Conservation (phyloP, 2,329 filamentous ascomycete genomes). For the Trichophaea hybrida region DNA sequence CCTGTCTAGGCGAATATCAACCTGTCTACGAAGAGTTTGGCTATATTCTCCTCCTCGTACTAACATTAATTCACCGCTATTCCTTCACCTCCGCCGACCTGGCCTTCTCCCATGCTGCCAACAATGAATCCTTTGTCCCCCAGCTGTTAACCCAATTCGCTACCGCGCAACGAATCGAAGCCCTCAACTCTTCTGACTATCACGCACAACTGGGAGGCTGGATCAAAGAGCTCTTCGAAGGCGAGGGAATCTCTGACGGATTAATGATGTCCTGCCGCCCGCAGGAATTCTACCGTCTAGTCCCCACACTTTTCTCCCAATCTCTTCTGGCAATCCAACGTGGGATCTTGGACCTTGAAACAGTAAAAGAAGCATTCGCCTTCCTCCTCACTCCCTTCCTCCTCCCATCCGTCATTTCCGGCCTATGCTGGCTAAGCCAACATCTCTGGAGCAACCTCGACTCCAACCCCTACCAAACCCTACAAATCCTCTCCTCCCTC, state of each 20-base stretch:
- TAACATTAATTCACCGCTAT: slow-evolving; percentile 65
- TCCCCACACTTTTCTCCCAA: slow-evolving; percentile 62
- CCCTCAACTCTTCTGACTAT: slow-evolving; percentile 49
- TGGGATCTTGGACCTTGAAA: slow-evolving; percentile 51
- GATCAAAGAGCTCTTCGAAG: slow-evolving; percentile 65
- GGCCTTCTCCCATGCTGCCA: slow-evolving; percentile 48
- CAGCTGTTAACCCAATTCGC: slow-evolving; percentile 38
- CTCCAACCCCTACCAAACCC: slow-evolving; percentile 54
- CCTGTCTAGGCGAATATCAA: slow-evolving; percentile 52
- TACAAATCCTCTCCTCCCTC: slow-evolving; percentile 52
- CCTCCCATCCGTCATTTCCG: slow-evolving; percentile 61
- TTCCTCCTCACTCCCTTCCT: slow-evolving; percentile 69
- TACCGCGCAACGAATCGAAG: slow-evolving; percentile 42
- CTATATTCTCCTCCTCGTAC: slow-evolving; percentile 55
- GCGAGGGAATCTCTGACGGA: slow-evolving; percentile 60
- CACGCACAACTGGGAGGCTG: slow-evolving; percentile 54
- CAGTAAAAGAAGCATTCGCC: slow-evolving; percentile 60
- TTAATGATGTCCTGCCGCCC: slow-evolving; percentile 69
- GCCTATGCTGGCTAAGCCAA: slow-evolving; percentile 55
- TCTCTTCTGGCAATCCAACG: slow-evolving; percentile 56
- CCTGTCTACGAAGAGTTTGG: slow-evolving; percentile 79
- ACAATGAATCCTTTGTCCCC: background rate
- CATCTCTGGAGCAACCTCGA: slow-evolving; percentile 53
- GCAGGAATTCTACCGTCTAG: slow-evolving; percentile 66
- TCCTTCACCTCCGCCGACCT: slow-evolving; percentile 50